Percentiles rank a stretch among this genome's conserved stretches.
Evolutionary conservation across 306 rosid genomes (phyloP).

Genomic region (Potentilla sterilis): DNA sequence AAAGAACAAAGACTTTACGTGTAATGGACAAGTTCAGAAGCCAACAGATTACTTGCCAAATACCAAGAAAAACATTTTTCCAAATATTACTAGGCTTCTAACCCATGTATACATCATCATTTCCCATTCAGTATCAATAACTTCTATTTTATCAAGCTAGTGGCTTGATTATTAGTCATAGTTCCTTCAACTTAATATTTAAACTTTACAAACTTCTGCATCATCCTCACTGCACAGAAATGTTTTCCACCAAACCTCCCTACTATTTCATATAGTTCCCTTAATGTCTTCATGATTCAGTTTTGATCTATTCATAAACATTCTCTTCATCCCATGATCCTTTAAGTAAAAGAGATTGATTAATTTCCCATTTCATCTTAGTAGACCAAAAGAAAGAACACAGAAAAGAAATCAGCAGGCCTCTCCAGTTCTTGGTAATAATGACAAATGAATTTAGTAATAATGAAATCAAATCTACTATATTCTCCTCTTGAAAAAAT

Average conservation of each 20-base stretch:
- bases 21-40: not conserved
- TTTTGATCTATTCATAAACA: too few species aligned
- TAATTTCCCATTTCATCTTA: not conserved
- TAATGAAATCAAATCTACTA: not conserved
- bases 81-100: not conserved
- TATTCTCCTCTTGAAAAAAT: not conserved
- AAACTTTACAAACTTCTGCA: not conserved
- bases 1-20: not conserved
- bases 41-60: not conserved
- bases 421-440: not conserved
- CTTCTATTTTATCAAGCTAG: too few species aligned
- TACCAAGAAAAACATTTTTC: too few species aligned
- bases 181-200: not conserved
- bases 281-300: not conserved
- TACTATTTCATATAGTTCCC: not conserved
- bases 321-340: too few species aligned
- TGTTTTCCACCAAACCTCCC: not conserved
- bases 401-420: not conserved
- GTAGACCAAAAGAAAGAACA: not conserved
- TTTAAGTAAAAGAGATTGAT: too few species aligned
- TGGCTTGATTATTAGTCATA: not conserved
- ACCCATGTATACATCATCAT: not conserved
- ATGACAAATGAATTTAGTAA: not conserved
- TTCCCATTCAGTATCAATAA: not conserved
- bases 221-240: not conserved